phyloP scores from a whole-genome alignment of 2,329 filamentous ascomycete species.

The Hypoxylon sp. region DNA sequence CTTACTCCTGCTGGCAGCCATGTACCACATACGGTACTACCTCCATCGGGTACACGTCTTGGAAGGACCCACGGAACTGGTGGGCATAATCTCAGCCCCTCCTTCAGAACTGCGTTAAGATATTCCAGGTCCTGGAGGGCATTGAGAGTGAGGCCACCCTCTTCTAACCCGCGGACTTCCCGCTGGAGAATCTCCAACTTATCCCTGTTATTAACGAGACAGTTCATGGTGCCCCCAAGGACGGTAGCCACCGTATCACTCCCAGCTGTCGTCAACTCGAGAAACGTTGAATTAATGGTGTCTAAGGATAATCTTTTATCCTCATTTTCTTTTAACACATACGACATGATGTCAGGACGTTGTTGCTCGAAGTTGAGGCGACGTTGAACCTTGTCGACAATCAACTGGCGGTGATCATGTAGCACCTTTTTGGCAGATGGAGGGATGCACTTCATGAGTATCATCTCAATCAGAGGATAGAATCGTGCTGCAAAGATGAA shows the following conservation, averaged over 20 bases:
- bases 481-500: constrained; percentile 45
- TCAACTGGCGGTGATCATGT: constrained; percentile 45
- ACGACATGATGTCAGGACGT: constrained; percentile 52
- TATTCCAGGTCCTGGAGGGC: constrained; percentile 38
- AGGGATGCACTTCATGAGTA: constrained; percentile 42
- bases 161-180: constrained; percentile 35
- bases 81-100: constrained; percentile 46
- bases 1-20: constrained; percentile 44
- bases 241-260: constrained; percentile 52
- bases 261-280: constrained; percentile 51
- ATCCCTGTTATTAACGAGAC: constrained; percentile 41
- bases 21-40: constrained; percentile 37
- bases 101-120: constrained; percentile 43
- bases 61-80: constrained; percentile 47
- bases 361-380: constrained; percentile 50
- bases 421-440: constrained; percentile 44
- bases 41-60: constrained; percentile 31
- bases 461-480: constrained; percentile 45
- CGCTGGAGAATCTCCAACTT: constrained; percentile 30
- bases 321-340: constrained; percentile 44
- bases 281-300: constrained; percentile 55
- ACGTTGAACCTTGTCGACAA: constrained; percentile 51
- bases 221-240: constrained; percentile 45
- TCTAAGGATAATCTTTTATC: constrained; percentile 37
- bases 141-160: constrained; percentile 36